Evolutionary conservation across 768 basidiomycete genomes (phyloP).

Genomic region (Macrocybe gigantea): DNA sequence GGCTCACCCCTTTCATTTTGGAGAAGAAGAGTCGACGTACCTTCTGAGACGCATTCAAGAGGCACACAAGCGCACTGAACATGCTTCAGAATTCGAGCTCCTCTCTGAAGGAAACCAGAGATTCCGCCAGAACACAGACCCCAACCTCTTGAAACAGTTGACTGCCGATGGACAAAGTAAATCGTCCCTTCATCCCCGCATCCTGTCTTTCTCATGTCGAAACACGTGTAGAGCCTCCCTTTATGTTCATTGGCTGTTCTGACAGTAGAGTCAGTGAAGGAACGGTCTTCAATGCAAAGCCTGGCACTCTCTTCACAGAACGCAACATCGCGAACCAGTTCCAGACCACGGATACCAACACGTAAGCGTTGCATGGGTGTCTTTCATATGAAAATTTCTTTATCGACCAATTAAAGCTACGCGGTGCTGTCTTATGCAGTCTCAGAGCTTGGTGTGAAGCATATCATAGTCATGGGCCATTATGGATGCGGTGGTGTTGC

Average conservation of each 20-base stretch:
- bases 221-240: slow-evolving; percentile 10
- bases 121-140: slow-evolving; percentile 20
- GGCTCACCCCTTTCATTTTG: background rate
- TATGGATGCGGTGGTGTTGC: slow-evolving; percentile 19
- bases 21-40: background rate
- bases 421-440: slow-evolving; percentile 15
- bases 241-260: slow-evolving; percentile 16
- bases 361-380: slow-evolving; percentile 5
- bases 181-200: background rate
- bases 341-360: slow-evolving; percentile 10
- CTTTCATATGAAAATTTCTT: background rate
- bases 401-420: slow-evolving; percentile 6
- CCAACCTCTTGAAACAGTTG: slow-evolving; percentile 21
- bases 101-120: slow-evolving; percentile 25
- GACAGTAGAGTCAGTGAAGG: slow-evolving; percentile 18
- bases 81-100: slow-evolving; percentile 15
- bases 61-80: background rate
- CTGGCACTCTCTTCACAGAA: slow-evolving; percentile 16
- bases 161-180: slow-evolving; percentile 28
- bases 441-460: slow-evolving; percentile 11
- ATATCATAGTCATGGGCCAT: slow-evolving; percentile 19
- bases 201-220: background rate
- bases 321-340: slow-evolving; percentile 19
- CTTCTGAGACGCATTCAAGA: too few relatives aligned
- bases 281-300: slow-evolving; percentile 15